Conservation (phyloP, 2,329 filamentous ascomycete species). For the Tolypocladium tundrense region DNA sequence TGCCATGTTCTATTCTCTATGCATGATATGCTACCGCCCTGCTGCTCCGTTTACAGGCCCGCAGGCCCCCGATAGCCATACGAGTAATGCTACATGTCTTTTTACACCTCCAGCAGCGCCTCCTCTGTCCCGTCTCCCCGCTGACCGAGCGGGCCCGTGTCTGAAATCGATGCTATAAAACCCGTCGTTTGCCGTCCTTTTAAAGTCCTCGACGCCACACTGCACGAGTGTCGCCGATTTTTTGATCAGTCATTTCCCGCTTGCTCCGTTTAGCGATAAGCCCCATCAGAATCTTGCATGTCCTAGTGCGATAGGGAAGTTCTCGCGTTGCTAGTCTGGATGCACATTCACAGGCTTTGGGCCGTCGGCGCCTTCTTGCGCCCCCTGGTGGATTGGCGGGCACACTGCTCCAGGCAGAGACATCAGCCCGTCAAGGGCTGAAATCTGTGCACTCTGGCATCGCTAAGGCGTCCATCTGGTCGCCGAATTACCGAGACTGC, state of each 20-base stretch:
- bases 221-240: not conserved
- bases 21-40: not conserved
- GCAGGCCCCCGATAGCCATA: not conserved
- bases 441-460: not conserved
- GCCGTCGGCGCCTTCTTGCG: not conserved
- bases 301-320: not conserved
- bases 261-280: not conserved
- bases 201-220: not conserved
- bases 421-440: conserved; percentile 1
- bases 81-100: not conserved
- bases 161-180: not conserved
- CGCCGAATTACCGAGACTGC: not conserved
- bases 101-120: not conserved
- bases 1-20: not conserved
- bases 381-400: not conserved
- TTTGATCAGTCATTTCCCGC: not conserved
- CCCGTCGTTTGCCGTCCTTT: not conserved
- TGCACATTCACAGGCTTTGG: not conserved
- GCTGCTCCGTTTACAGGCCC: not conserved
- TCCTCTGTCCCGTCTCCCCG: not conserved
- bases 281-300: not conserved
- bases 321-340: not conserved
- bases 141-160: not conserved
- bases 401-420: not conserved
- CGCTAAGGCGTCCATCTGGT: not conserved